Evolutionary conservation across 345 rosid species (phyloP), one percentile per base, ranked within the genome.

Genomic region (Noccaea bulbosa): DNA sequence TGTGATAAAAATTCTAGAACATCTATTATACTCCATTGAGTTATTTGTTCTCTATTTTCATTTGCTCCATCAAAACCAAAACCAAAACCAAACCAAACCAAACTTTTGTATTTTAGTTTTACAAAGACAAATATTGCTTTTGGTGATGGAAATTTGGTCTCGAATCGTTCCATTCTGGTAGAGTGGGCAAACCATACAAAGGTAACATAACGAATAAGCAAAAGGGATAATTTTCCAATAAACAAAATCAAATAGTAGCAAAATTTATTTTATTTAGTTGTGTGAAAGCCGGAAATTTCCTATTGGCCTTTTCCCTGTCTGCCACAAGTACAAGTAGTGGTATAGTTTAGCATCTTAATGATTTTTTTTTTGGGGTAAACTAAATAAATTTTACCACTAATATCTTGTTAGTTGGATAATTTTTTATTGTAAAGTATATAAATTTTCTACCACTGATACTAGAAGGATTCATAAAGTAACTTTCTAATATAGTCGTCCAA

Each of bases 331-430:
- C 14, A 40, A 64, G 9, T 15, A 43, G 41, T 54, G 71, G 30
- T 66, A 22, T 66, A 22, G 48, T n/a, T 50, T 50, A 37, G 45
- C 46, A 20, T 51, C 41, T 17, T 7, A 17, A 11, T 14, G 6
- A 47, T 3, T 24, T 1, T 0, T 11, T 11, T 22, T 61, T 43
- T n/a, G n/a, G 8, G 8, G 66, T 40, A 50, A 40, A 51, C 15
- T 17, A 41, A 67, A 7, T 20, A 40, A 7, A 40, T 33, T 52
- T 32, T 53, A 24, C 32, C 17, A 3, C n/a, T 53, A 52, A 30
- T 43, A 53, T 41, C 62, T 44, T 32, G 44, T 38, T 46, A 46
- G 43, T 48, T 63, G 11, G 43, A 46, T 16, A 32, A 15, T 32
- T 1, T 2, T 45, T 15, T 24, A 24, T 12, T 11, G 35, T 30